phyloP scores from a whole-genome alignment of 768 basidiomycete genomes.

The Psilocybe subaeruginosa region DNA sequence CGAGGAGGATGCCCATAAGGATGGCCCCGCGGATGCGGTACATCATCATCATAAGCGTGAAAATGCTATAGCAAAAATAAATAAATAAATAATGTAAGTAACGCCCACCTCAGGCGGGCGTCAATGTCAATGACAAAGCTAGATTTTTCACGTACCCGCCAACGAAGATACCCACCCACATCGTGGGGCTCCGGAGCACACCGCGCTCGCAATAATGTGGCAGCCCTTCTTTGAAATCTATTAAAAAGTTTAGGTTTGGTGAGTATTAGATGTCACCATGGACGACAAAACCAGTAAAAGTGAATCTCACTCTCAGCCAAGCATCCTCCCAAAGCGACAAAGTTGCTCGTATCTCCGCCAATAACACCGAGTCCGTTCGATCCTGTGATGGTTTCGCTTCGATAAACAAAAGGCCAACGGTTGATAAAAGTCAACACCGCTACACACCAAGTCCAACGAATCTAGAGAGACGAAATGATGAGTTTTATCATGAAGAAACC shows the following conservation, averaged over 20 bases:
- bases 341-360: conserved; percentile 69
- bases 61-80: conserved; percentile 44
- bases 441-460: conserved; percentile 74
- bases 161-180: conserved; percentile 88
- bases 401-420: too few relatives aligned
- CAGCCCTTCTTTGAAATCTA: conserved; percentile 49
- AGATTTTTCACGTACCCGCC: conserved; percentile 61
- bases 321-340: conserved; percentile 82
- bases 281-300: neutral
- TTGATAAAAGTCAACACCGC: neutral
- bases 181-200: conserved; percentile 73
- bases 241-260: neutral
- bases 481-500: too few relatives aligned
- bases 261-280: too few relatives aligned
- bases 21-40: conserved; percentile 86
- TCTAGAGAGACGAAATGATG: too few relatives aligned
- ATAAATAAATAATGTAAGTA: neutral
- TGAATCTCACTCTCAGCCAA: conserved; percentile 43
- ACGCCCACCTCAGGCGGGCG: neutral
- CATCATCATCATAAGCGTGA: conserved; percentile 81
- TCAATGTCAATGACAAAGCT: neutral
- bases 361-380: conserved; percentile 73
- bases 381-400: conserved; percentile 37
- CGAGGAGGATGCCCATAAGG: conserved; percentile 81
- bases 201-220: conserved; percentile 63